Base-by-base conservation (phyloP, 1,284 basidiomycete genomes). In the Moniliophthora roreri region DNA sequence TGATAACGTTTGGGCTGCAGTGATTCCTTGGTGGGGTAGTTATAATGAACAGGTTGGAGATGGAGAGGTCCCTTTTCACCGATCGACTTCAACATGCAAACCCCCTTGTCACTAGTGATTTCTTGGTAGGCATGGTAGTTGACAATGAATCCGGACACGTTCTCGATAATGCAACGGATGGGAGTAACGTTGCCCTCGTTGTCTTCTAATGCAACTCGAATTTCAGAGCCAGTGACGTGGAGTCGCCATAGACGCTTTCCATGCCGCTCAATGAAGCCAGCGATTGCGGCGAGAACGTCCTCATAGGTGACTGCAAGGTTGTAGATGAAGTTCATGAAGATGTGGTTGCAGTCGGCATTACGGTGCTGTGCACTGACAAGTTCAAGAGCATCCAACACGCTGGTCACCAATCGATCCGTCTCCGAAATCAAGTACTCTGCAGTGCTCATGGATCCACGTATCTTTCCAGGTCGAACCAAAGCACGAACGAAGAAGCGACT, bases 41-140 rank as follows among this genome's bases (percentile, higher is more conserved):
- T 81, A 61, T 89, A 86, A 71, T 93, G 90, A 61, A 95, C 94
- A 23, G 93, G 93, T 72, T 95, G 94, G 44, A 97, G 79, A 72
- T 98, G 95, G 57, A 95, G 81, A 48, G 94, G 92, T 9, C 95
- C 95, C 67, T 92, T 93, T 56, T 94, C 91, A 47, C 95, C 95
- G 61, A 98, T 96, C 6, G 95, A 96, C 74, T 97, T 97, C 60
- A 99, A 81, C 61, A 98, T 94, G 6, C 88, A 89, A 7, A 89
- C 89, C 47, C 96, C 96, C 73, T 92, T 95, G 69, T 98, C 95
- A 44, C 93, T 97, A 40, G 87, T 88, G 63, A 98, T 93, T 76
- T 99, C 97, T 73, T 98, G 95, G 77, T 99, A 99, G n/a, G 91
- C 93, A 68, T 96, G 93, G 78, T 90, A 98, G 71, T 98, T 96